phyloP scores from a whole-genome alignment of 345 rosid genomes.

The Theobroma cacao region DNA sequence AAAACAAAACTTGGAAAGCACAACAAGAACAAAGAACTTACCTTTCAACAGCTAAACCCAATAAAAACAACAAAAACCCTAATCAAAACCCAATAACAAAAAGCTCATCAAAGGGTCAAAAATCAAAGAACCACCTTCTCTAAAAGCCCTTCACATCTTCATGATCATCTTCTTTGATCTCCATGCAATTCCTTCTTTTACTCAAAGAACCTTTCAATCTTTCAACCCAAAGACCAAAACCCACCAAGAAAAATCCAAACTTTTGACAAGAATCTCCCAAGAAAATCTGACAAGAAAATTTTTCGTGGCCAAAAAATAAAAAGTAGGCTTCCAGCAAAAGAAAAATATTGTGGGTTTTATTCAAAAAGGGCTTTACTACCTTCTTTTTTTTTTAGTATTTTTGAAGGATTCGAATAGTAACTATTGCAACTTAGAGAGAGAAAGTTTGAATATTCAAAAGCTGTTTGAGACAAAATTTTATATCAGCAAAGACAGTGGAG shows the following conservation, averaged over 20 bases:
- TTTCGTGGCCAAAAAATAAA: conserved; percentile 9
- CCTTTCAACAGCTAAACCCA: conserved; percentile 11
- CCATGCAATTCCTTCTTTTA: conserved; percentile 7
- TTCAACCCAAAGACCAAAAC: conserved; percentile 27
- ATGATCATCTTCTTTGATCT: conserved; percentile 33
- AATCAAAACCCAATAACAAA: conserved; percentile 8
- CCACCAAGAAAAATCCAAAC: conserved; percentile 34
- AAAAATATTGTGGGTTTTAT: background rate
- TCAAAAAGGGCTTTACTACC: background rate
- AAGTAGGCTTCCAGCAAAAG: background rate
- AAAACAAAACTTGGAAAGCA: conserved; percentile 9
- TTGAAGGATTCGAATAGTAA: conserved; percentile 15
- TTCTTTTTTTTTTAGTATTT: background rate
- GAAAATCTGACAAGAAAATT: conserved; percentile 17
- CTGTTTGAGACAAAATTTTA: conserved; percentile 29
- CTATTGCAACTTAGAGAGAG: background rate
- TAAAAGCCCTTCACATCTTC: conserved; percentile 16
- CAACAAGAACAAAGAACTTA: conserved; percentile 8
- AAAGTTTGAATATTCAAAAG: conserved; percentile 25
- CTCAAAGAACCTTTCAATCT: conserved; percentile 23
- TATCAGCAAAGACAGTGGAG: conserved; percentile 16
- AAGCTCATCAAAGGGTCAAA: conserved; percentile 26
- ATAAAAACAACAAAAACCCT: conserved; percentile 29
- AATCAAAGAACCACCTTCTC: conserved; percentile 3
- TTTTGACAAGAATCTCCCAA: conserved; percentile 27